Evolutionary conservation across 2,329 filamentous ascomycete genomes (phyloP).

Genomic region (Sclerotinia sclerotiorum): DNA sequence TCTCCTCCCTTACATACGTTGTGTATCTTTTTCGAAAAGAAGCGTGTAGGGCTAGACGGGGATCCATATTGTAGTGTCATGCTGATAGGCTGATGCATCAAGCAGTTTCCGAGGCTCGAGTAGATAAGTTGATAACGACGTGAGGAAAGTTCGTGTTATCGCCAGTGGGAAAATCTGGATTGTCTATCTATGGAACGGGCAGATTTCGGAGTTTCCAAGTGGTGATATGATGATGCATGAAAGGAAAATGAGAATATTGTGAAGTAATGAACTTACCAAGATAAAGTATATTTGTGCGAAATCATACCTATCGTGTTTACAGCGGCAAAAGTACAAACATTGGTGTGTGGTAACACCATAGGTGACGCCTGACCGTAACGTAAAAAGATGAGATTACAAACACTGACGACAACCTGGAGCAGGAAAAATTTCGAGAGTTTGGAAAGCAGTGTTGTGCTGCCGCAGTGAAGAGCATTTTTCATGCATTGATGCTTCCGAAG

Average conservation of each 20-base stretch:
- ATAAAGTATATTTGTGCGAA: background rate
- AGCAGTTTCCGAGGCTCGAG: constrained; percentile 5
- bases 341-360: background rate
- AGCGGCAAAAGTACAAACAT: background rate
- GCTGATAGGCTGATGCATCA: constrained; percentile 18
- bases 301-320: background rate
- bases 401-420: background rate
- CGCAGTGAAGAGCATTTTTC: constrained; percentile 6
- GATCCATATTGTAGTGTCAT: constrained; percentile 18
- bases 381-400: background rate
- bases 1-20: constrained; percentile 20
- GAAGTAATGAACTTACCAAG: background rate
- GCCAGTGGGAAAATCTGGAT: background rate
- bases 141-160: constrained; percentile 26
- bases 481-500: background rate
- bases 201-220: constrained; percentile 7
- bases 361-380: background rate
- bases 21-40: constrained; percentile 12
- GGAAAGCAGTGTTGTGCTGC: background rate
- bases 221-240: background rate
- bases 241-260: background rate
- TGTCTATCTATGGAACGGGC: constrained; percentile 1
- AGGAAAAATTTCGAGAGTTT: background rate
- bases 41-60: constrained; percentile 20
- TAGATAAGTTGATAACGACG: constrained; percentile 17